phyloP scores from a whole-genome alignment of 805 yeast genomes.

The Blastobotrys chiropterorum region DNA sequence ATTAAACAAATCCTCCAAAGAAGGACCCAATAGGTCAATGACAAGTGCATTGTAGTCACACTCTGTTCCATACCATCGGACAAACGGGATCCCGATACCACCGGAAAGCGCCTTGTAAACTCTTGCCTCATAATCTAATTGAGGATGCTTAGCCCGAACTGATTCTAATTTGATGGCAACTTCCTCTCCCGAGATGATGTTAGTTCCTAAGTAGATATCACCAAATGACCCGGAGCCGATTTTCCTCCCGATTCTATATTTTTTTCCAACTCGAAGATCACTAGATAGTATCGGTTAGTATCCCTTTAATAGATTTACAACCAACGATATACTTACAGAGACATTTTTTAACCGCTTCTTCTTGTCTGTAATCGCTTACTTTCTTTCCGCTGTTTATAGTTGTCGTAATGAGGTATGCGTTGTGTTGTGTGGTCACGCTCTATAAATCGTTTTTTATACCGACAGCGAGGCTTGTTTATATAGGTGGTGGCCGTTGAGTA shows the following conservation, averaged over 20 bases:
- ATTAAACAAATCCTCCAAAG: conserved; percentile 90
- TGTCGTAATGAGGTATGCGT: not conserved
- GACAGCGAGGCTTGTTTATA: not conserved
- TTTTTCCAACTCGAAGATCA: conserved; percentile 87
- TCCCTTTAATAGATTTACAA: no score
- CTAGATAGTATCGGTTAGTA: not conserved
- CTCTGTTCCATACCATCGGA: conserved; percentile 95
- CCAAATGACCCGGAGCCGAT: conserved; percentile 98
- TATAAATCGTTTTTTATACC: not conserved
- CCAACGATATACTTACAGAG: not conserved
- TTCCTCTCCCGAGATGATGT: conserved; percentile 92
- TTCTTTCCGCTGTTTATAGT: not conserved
- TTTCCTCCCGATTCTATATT: conserved; percentile 87
- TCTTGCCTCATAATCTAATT: conserved; percentile 92
- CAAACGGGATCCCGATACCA: conserved; percentile 95
- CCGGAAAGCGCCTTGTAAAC: conserved; percentile 93
- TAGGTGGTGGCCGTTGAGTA: not conserved
- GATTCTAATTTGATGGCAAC: conserved; percentile 94
- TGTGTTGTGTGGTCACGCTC: not conserved
- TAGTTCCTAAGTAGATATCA: conserved; percentile 89
- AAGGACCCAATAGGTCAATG: conserved; percentile 91
- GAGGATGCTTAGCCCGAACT: conserved; percentile 90
- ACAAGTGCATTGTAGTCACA: conserved; percentile 97
- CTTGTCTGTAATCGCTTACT: not conserved
- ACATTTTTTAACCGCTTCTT: not conserved